Conservation (phyloP, 768 basidiomycete species). For the Boletus subparvulus region DNA sequence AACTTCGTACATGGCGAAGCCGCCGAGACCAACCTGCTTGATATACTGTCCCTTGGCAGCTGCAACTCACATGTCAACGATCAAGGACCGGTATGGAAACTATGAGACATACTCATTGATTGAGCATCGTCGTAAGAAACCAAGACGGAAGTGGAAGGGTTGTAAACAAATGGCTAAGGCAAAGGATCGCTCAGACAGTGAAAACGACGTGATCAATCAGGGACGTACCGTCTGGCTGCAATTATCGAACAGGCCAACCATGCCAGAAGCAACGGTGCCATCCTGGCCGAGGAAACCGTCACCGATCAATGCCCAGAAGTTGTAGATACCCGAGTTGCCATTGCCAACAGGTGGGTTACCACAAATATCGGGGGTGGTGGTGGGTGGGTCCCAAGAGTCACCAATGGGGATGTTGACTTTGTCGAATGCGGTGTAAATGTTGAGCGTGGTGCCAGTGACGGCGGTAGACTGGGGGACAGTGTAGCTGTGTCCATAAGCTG, state of each 20-base stretch:
- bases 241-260: conserved; percentile 54
- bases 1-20: conserved; percentile 47
- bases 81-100: not conserved
- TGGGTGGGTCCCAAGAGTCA: conserved; percentile 54
- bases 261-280: conserved; percentile 51
- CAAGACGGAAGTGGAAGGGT: conserved; percentile 49
- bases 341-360: conserved; percentile 49
- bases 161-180: conserved; percentile 65
- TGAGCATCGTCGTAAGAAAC: conserved; percentile 65
- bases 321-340: conserved; percentile 50
- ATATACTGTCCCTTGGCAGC: conserved; percentile 47
- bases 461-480: conserved; percentile 27
- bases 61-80: conserved; percentile 13
- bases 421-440: conserved; percentile 55
- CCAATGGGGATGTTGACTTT: conserved; percentile 43
- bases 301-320: conserved; percentile 62
- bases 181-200: not conserved
- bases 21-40: conserved; percentile 31
- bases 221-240: conserved; percentile 73
- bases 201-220: not conserved
- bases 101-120: conserved; percentile 49
- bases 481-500: conserved; percentile 83
- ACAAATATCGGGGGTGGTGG: conserved; percentile 54
- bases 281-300: conserved; percentile 50
- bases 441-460: conserved; percentile 29